Percentiles rank a stretch among this genome's conserved stretches.
Conservation (phyloP, 163 green algal species). For the Scenedesmus sp. region DNA sequence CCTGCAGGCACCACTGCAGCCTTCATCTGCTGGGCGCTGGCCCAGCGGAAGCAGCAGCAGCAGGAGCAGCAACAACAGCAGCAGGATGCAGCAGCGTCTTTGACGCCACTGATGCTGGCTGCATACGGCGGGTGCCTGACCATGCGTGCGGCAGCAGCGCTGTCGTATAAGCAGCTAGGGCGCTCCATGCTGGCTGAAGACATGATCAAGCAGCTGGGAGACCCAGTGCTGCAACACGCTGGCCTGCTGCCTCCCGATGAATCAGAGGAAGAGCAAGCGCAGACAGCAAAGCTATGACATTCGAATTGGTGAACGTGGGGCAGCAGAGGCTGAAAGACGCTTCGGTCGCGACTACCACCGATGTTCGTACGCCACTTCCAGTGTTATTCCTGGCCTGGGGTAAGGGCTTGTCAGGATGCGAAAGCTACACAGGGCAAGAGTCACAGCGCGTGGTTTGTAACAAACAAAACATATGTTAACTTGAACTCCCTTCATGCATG, state of each 20-base stretch:
- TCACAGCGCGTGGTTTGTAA: no score
- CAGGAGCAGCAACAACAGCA: neutral
- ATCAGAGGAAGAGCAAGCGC: neutral
- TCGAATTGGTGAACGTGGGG: no score
- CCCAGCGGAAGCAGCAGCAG: neutral
- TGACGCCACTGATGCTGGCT: constrained; percentile 66
- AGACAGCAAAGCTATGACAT: neutral
- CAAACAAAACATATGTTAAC: no score
- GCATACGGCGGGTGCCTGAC: constrained; percentile 75
- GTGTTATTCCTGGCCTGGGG: neutral
- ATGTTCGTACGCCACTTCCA: neutral
- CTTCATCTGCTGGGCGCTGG: constrained; percentile 73
- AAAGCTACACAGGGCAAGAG: no score
- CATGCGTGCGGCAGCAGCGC: constrained; percentile 60
- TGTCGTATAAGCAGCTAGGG: constrained; percentile 69
- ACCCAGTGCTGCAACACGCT: constrained; percentile 36
- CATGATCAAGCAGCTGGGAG: constrained; percentile 77
- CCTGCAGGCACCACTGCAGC: constrained; percentile 69
- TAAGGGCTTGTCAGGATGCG: neutral
- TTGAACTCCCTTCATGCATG: no score
- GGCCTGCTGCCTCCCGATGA: neutral
- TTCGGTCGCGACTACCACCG: no score
- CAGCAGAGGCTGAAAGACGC: no score
- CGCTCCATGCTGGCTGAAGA: constrained; percentile 84
- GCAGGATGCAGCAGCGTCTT: neutral